A percentile compares a stretch with the other conserved stretches of the same genome.
Conservation (phyloP, 2,329 filamentous ascomycete species). For the Hymenoscyphus albidus region DNA sequence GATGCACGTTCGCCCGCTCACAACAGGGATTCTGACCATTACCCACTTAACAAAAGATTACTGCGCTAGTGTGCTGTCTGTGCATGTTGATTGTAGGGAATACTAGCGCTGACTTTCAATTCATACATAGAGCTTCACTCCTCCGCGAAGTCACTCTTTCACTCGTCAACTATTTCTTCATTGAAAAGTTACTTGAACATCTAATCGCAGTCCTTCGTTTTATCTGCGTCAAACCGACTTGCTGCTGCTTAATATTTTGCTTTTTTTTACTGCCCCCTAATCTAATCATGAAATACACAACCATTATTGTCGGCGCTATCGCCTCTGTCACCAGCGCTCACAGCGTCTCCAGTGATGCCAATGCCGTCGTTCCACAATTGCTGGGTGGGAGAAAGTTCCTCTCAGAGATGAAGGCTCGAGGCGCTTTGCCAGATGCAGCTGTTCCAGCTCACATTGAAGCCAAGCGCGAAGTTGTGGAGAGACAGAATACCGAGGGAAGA, state of each 20-base stretch:
- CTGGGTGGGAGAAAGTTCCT: slow-evolving; percentile 29
- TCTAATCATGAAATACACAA: slow-evolving; percentile 9
- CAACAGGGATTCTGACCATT: background rate
- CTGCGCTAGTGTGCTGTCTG: background rate
- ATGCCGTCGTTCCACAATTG: slow-evolving; percentile 22
- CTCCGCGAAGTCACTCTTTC: background rate
- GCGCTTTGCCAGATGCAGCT: slow-evolving; percentile 15
- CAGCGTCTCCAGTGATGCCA: slow-evolving; percentile 15
- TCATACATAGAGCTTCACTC: background rate
- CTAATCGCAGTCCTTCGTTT: slow-evolving; percentile 22
- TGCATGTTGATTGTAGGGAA: background rate
- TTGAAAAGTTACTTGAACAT: slow-evolving; percentile 7
- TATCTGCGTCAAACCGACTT: slow-evolving; percentile 12
- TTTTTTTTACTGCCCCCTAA: background rate
- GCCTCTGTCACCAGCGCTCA: slow-evolving; percentile 22
- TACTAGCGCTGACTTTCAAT: background rate
- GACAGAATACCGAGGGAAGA: slow-evolving; percentile 20
- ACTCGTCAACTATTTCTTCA: slow-evolving; percentile 10
- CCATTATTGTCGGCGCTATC: slow-evolving; percentile 4
- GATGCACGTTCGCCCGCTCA: background rate
- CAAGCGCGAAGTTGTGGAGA: slow-evolving; percentile 14
- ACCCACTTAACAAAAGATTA: background rate
- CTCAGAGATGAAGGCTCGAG: slow-evolving; percentile 25
- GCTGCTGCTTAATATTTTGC: background rate
- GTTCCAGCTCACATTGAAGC: slow-evolving; percentile 11